These are phyloP conservation scores for Stephania cephalantha DNA, from an alignment of 164 flowering plant species.

Conservation along the genomic window DNA sequence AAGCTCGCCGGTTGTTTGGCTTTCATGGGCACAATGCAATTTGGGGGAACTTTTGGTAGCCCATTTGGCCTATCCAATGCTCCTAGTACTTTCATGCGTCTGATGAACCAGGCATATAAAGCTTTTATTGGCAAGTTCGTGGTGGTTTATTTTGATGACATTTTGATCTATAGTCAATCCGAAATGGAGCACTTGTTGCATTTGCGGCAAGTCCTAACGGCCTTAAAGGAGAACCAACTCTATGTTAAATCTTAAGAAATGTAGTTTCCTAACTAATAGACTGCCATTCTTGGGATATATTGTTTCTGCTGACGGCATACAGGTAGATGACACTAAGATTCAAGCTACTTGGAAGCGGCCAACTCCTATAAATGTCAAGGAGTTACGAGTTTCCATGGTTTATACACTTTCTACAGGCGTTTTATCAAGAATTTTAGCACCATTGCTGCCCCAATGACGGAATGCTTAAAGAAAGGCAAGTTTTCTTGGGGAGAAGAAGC, in stretches of 20 bases:
- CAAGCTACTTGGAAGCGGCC: not conserved
- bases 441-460: not conserved
- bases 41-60: no score
- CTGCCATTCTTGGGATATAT: not conserved
- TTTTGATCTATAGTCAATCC: slow-evolving; percentile 4
- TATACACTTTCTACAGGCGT: not conserved
- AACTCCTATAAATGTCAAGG: not conserved
- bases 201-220: not conserved
- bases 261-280: not conserved
- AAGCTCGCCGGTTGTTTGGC: no score
- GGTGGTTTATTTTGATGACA: slow-evolving; percentile 14
- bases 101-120: not conserved
- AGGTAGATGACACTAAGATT: not conserved
- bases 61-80: slow-evolving; percentile 7
- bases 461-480: not conserved
- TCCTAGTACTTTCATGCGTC: not conserved
- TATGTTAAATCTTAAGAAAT: slow-evolving; percentile 1
- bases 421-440: slow-evolving; percentile 1
- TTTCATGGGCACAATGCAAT: no score
- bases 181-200: slow-evolving; percentile 1
- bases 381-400: not conserved
- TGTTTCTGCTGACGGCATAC: not conserved
- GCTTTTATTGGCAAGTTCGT: slow-evolving; percentile 6
- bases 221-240: not conserved
- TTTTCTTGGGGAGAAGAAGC: not conserved